Evolutionary conservation across 2,329 filamentous ascomycete species (phyloP).

Genomic region (Diatrype stigma): DNA sequence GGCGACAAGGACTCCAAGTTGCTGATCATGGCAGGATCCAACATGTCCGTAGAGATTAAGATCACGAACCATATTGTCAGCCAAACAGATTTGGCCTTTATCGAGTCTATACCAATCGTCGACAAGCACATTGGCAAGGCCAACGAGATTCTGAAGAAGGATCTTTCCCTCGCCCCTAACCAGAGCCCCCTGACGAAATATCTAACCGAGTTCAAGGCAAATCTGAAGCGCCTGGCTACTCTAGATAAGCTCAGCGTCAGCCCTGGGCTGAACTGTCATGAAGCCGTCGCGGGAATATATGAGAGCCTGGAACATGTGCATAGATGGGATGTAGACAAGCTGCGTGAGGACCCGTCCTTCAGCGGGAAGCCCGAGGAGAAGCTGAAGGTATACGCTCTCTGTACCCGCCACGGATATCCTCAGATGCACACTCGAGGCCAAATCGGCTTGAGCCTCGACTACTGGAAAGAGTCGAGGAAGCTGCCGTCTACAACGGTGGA

Average conservation of each 20-base stretch:
- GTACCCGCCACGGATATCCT: constrained; percentile 65
- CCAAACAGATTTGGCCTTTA: constrained; percentile 59
- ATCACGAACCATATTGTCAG: constrained; percentile 59
- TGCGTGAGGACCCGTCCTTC: constrained; percentile 46
- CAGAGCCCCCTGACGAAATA: constrained; percentile 66
- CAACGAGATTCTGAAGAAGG: constrained; percentile 59
- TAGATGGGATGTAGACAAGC: constrained; percentile 61
- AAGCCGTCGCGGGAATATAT: constrained; percentile 71
- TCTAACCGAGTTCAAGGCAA: constrained; percentile 65
- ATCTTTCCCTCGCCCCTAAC: constrained; percentile 56
- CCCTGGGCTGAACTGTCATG: constrained; percentile 69
- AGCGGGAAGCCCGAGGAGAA: constrained; percentile 43
- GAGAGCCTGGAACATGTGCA: constrained; percentile 66
- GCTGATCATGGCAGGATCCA: constrained; percentile 59
- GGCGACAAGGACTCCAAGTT: constrained; percentile 47
- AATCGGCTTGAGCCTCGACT: constrained; percentile 69
- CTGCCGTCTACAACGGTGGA: constrained; percentile 34
- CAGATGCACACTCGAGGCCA: constrained; percentile 64
- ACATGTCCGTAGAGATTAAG: constrained; percentile 57
- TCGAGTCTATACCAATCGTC: constrained; percentile 54
- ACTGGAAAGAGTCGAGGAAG: constrained; percentile 65
- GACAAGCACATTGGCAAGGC: constrained; percentile 58
- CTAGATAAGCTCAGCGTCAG: constrained; percentile 69
- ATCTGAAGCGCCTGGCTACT: constrained; percentile 64
- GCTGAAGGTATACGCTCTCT: constrained; percentile 58